Percentiles rank a stretch among this genome's conserved stretches.
Evolutionary conservation across 352 stramenopile species (phyloP).

Genomic region (Pythium aristosporum): DNA sequence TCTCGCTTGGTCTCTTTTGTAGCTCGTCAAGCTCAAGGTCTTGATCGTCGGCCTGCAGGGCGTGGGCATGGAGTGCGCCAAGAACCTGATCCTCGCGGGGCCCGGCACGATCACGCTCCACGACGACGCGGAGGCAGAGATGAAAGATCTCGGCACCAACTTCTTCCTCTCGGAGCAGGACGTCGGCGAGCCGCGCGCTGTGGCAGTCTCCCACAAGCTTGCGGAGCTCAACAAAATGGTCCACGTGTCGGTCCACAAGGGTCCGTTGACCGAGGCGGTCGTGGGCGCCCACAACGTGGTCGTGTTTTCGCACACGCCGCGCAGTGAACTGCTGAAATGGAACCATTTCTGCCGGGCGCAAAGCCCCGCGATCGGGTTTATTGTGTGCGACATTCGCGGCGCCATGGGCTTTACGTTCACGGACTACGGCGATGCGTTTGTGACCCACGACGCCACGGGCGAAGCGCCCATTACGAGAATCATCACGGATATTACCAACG

Average conservation of each 20-base stretch:
- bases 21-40: constrained; percentile 81
- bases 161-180: constrained; percentile 91
- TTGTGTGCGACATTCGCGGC: constrained; percentile 74
- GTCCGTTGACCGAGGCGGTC: constrained; percentile 58
- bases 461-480: constrained; percentile 85
- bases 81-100: constrained; percentile 93
- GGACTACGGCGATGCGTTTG: constrained; percentile 77
- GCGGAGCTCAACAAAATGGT: constrained; percentile 93
- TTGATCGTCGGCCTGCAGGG: constrained; percentile 85
- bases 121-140: constrained; percentile 67
- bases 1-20: constrained; percentile 18
- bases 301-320: constrained; percentile 81
- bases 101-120: constrained; percentile 86
- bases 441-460: constrained; percentile 75
- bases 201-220: constrained; percentile 73
- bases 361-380: constrained; percentile 77
- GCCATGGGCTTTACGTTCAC: constrained; percentile 81
- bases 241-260: constrained; percentile 69
- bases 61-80: constrained; percentile 89
- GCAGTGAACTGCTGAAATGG: constrained; percentile 83
- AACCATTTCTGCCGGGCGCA: constrained; percentile 88
- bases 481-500: constrained; percentile 86
- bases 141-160: constrained; percentile 91
- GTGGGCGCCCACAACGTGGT: constrained; percentile 82
- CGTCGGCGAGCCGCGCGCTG: constrained; percentile 62